Conservation (phyloP, 345 rosid genomes). For the Linum trigynum region DNA sequence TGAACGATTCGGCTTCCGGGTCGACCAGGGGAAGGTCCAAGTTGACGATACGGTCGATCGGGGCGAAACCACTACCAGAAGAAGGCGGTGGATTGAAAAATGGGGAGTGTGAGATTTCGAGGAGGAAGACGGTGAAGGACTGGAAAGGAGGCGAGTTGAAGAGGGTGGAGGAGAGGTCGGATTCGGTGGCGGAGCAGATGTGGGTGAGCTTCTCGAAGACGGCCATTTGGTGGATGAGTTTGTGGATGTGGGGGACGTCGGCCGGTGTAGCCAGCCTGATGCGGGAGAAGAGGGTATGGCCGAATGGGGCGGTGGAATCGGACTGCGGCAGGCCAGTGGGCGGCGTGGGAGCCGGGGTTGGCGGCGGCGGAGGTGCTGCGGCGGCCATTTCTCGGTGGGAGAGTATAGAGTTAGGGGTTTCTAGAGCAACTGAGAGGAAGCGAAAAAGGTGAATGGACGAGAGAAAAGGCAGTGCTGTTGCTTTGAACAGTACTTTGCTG, state of each 20-base stretch:
- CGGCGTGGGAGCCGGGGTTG: conserved; percentile 50
- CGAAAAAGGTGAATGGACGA: background rate
- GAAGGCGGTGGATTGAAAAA: conserved; percentile 17
- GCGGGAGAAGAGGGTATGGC: conserved; percentile 58
- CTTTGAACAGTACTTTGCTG: no score
- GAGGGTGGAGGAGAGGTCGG: conserved; percentile 62
- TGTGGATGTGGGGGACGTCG: conserved; percentile 81
- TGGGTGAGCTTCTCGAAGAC: conserved; percentile 66
- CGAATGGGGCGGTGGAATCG: conserved; percentile 20
- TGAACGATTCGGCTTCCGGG: conserved; percentile 41
- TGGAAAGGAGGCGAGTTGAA: conserved; percentile 66
- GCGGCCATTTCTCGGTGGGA: conserved; percentile 46
- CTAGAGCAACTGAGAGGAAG: background rate
- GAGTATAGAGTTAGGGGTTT: background rate
- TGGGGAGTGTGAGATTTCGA: conserved; percentile 57
- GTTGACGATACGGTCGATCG: conserved; percentile 28
- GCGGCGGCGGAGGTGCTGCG: conserved; percentile 87
- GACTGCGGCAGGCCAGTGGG: conserved; percentile 34
- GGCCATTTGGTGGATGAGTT: conserved; percentile 81
- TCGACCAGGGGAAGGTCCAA: conserved; percentile 48
- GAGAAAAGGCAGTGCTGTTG: no score
- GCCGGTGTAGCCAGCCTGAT: conserved; percentile 74
- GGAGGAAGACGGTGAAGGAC: conserved; percentile 74
- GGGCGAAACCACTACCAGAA: conserved; percentile 23
- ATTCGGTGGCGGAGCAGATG: conserved; percentile 68